A percentile compares a stretch with the other conserved stretches of the same genome.
phyloP scores from a whole-genome alignment of 257 asterid species.

The Leonotis leonurus region DNA sequence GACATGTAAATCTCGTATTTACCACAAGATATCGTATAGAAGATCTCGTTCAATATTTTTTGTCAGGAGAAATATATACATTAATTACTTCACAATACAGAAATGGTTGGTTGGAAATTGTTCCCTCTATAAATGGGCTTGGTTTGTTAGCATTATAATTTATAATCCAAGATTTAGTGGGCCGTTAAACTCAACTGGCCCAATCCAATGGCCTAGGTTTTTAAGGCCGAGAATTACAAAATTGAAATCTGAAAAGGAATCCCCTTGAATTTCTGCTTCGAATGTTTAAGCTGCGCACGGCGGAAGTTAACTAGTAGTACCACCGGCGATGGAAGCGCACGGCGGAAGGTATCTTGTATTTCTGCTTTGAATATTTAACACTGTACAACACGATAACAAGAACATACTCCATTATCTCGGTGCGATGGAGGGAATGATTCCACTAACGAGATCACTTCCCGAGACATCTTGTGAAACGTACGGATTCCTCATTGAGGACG shows the following conservation, averaged over 20 bases:
- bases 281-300: not conserved
- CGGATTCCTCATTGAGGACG: conserved; percentile 28
- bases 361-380: too few species aligned
- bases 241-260: not conserved
- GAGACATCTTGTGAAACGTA: conserved; percentile 50
- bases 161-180: not conserved
- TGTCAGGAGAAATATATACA: too few species aligned
- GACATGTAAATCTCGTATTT: too few species aligned
- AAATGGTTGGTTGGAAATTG: too few species aligned
- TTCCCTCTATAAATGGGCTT: too few species aligned
- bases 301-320: not conserved
- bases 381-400: too few species aligned
- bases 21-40: too few species aligned
- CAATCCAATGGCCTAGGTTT: not conserved
- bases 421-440: conserved; percentile 39
- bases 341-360: too few species aligned
- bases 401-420: conserved; percentile 49
- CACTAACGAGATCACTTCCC: conserved; percentile 65
- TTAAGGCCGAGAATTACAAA: too few species aligned
- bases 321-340: conserved; percentile 73
- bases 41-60: too few species aligned
- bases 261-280: not conserved
- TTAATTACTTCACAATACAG: too few species aligned
- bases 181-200: not conserved
- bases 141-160: too few species aligned